Evolutionary conservation across 2,329 filamentous ascomycete genomes (phyloP).

Genomic region (Fusarium sp.): DNA sequence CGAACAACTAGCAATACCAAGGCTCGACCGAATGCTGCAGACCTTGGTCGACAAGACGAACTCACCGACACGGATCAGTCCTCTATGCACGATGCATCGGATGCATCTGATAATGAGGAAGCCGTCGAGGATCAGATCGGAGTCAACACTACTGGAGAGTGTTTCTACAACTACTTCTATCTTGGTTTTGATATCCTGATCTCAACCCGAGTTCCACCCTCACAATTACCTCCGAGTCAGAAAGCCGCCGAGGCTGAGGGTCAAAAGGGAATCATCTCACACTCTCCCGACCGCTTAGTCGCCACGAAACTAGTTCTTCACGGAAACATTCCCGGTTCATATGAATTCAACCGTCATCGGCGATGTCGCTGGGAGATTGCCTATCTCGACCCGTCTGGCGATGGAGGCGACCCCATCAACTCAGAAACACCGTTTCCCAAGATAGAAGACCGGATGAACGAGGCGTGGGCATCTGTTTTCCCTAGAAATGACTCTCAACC

Average conservation of each 20-base stretch:
- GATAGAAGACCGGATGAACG: slow-evolving; percentile 72
- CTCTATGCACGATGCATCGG: slow-evolving; percentile 73
- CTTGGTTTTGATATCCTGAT: slow-evolving; percentile 93
- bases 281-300: slow-evolving; percentile 71
- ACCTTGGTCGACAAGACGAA: slow-evolving; percentile 61
- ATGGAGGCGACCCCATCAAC: slow-evolving; percentile 59
- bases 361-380: slow-evolving; percentile 84
- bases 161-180: slow-evolving; percentile 97
- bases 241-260: slow-evolving; percentile 35
- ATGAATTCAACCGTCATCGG: slow-evolving; percentile 94
- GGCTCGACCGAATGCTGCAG: slow-evolving; percentile 54
- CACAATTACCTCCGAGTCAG: slow-evolving; percentile 62
- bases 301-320: slow-evolving; percentile 94
- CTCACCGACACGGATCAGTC: slow-evolving; percentile 77
- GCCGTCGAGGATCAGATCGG: slow-evolving; percentile 64
- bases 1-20: slow-evolving; percentile 61
- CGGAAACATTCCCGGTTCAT: slow-evolving; percentile 92
- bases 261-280: slow-evolving; percentile 50
- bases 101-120: slow-evolving; percentile 68
- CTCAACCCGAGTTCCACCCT: slow-evolving; percentile 74
- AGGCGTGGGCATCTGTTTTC: slow-evolving; percentile 74
- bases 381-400: slow-evolving; percentile 59
- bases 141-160: slow-evolving; percentile 70
- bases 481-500: slow-evolving; percentile 60
- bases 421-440: slow-evolving; percentile 82